These are phyloP conservation scores for Astrephomene gubernaculifera DNA, from an alignment of 139 green algal species.

Conservation along the genomic window DNA sequence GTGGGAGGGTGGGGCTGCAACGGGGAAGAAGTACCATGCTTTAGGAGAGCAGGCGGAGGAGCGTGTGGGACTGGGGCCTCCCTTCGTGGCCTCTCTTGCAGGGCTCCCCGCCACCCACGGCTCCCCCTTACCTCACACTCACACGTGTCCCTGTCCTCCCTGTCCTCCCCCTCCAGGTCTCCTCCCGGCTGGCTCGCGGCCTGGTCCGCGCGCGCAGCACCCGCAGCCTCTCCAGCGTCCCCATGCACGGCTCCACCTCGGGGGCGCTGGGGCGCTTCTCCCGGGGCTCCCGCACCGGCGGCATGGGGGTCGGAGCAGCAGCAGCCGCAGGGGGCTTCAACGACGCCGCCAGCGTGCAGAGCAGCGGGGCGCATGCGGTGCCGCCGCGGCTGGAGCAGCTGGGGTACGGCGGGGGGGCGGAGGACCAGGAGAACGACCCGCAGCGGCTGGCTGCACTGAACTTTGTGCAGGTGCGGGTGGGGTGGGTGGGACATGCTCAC, in stretches of 20 bases:
- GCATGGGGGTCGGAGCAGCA: not conserved
- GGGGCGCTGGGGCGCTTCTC: not conserved
- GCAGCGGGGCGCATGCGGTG: too few relatives aligned
- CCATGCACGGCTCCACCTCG: not conserved
- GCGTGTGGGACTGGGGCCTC: too few relatives aligned
- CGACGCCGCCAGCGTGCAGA: too few relatives aligned
- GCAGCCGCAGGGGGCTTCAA: too few relatives aligned
- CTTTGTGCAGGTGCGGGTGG: conserved; percentile 47
- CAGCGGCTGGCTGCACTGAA: conserved; percentile 41
- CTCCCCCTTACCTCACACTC: not conserved
- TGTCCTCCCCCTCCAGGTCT: not conserved
- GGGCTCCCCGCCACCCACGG: too few relatives aligned
- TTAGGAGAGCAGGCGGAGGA: too few relatives aligned
- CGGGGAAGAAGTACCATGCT: too few relatives aligned
- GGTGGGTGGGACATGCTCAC: too few relatives aligned
- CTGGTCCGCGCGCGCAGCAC: conserved; percentile 15
- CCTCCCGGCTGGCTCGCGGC: conserved; percentile 23
- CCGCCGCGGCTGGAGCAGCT: not conserved
- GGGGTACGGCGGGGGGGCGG: not conserved
- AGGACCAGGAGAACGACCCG: not conserved
- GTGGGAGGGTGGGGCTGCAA: too few relatives aligned
- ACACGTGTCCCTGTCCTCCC: not conserved
- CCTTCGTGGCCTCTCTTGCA: too few relatives aligned
- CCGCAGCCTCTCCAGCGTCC: not conserved
- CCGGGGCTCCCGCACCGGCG: not conserved